phyloP scores from a whole-genome alignment of 345 rosid genomes.

The Angophora floribunda region DNA sequence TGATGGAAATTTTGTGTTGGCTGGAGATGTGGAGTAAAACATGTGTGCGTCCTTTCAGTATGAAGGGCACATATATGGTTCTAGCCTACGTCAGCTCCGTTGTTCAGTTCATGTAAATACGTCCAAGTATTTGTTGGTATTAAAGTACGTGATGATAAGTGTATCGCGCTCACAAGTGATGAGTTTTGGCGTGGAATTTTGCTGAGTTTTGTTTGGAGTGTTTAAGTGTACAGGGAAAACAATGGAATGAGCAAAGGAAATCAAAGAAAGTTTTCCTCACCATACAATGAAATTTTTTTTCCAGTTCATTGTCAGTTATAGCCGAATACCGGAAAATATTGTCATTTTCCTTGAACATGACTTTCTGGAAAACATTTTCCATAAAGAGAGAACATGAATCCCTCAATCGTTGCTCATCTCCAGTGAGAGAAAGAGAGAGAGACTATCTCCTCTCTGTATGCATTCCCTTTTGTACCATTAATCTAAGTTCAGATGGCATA shows the following conservation, averaged over 20 bases:
- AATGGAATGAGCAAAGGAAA: neutral
- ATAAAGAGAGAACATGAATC: neutral
- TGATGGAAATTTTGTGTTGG: neutral
- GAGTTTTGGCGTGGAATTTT: neutral
- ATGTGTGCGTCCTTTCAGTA: neutral
- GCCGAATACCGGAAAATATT: neutral
- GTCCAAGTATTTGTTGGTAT: neutral
- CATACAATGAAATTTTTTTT: neutral
- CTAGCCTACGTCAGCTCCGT: neutral
- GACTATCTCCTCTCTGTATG: too few species aligned
- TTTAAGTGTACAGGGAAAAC: neutral
- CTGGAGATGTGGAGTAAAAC: neutral
- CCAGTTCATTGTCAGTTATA: neutral
- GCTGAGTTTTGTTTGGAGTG: neutral
- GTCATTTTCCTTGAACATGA: accelerated
- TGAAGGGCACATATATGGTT: neutral
- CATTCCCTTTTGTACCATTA: neutral
- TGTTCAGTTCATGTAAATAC: neutral
- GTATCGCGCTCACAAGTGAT: neutral
- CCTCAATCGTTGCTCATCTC: neutral
- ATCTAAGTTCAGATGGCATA: neutral
- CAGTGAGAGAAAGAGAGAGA: neutral
- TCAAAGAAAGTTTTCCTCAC: neutral
- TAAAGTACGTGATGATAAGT: neutral
- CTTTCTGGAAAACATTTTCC: neutral